A percentile compares a stretch with the other conserved stretches of the same genome.
Evolutionary conservation across 2,329 filamentous ascomycete species (phyloP).

Genomic region (Colletotrichum godetiae): DNA sequence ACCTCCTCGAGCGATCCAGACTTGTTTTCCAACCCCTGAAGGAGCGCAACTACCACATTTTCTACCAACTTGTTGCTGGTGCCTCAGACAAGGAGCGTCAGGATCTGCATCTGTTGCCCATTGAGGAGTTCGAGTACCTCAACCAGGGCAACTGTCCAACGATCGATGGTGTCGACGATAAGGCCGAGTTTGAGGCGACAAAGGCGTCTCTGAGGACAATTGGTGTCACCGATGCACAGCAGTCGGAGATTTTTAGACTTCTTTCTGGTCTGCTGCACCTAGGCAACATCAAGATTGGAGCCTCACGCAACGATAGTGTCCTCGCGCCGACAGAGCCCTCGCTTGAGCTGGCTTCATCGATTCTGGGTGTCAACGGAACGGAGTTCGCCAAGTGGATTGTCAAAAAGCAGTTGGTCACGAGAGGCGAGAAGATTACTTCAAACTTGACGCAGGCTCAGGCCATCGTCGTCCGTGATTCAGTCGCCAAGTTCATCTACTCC

Average conservation of each 20-base stretch:
- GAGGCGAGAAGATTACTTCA: constrained; percentile 97
- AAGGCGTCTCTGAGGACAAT: constrained; percentile 89
- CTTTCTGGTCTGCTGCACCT: constrained; percentile 92
- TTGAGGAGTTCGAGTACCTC: constrained; percentile 94
- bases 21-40: constrained; percentile 97
- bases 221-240: constrained; percentile 79
- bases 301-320: constrained; percentile 88
- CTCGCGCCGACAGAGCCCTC: constrained; percentile 85
- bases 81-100: constrained; percentile 86
- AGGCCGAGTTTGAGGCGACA: constrained; percentile 90
- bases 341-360: constrained; percentile 81
- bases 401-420: constrained; percentile 97
- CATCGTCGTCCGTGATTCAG: constrained; percentile 93
- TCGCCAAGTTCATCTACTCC: constrained; percentile 98
- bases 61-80: constrained; percentile 96
- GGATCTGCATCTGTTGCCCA: constrained; percentile 80
- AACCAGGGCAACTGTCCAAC: constrained; percentile 93
- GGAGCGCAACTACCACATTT: constrained; percentile 99
- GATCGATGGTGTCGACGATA: constrained; percentile 96
- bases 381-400: constrained; percentile 98
- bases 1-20: constrained; percentile 93
- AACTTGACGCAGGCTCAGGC: constrained; percentile 95
- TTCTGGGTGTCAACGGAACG: constrained; percentile 86
- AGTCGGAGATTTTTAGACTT: constrained; percentile 88
- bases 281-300: constrained; percentile 95